Evolutionary conservation across 176 grass and related monocot genomes (phyloP).

Genomic region (Cymbopogon citratus): DNA sequence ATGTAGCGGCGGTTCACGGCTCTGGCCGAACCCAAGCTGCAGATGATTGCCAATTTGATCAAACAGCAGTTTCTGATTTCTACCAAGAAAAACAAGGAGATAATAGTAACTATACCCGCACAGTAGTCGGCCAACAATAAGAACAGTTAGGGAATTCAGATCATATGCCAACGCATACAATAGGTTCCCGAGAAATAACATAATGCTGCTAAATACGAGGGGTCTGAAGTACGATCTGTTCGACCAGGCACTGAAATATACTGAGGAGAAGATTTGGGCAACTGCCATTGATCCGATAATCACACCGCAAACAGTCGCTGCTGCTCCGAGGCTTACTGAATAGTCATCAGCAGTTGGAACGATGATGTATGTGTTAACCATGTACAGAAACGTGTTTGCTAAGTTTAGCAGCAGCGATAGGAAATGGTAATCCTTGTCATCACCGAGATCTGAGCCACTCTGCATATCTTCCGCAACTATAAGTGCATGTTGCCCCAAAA

Average conservation of each 20-base stretch:
- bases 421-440: conserved; percentile 73
- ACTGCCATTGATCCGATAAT: conserved; percentile 97
- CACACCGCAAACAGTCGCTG: conserved; percentile 90
- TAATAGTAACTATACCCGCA: conserved; percentile 54
- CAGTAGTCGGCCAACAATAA: conserved; percentile 69
- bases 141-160: conserved; percentile 60
- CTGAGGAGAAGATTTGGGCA: conserved; percentile 97
- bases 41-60: conserved; percentile 18
- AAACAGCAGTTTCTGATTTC: neutral
- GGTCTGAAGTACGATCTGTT: conserved; percentile 91
- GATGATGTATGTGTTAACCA: conserved; percentile 97
- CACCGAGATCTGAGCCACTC: conserved; percentile 40
- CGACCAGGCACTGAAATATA: conserved; percentile 96
- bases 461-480: conserved; percentile 51
- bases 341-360: conserved; percentile 94
- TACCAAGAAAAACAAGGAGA: neutral
- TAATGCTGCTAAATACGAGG: conserved; percentile 86
- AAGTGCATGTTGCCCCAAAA: conserved; percentile 78
- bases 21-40: conserved; percentile 82
- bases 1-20: conserved; percentile 96
- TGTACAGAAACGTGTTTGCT: conserved; percentile 81
- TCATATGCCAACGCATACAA: conserved; percentile 89
- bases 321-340: conserved; percentile 85
- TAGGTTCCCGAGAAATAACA: conserved; percentile 71
- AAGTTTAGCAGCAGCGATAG: conserved; percentile 73